A percentile compares a stretch with the other conserved stretches of the same genome.
Conservation (phyloP, 768 basidiomycete species). For the Nevesoporus exiguus region DNA sequence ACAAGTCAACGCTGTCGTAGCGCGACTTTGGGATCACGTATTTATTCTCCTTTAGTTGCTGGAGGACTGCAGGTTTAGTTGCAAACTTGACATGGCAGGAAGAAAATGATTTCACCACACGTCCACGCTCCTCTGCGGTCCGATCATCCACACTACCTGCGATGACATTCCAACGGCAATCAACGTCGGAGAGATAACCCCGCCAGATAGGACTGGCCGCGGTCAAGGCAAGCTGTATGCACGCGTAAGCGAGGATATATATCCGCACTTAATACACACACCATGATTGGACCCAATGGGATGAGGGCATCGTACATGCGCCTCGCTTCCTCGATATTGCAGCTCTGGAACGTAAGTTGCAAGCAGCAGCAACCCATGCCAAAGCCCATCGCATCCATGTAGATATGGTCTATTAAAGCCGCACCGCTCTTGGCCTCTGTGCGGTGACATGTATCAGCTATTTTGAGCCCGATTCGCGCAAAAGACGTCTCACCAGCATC, state of each 20-base stretch:
- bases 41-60: conserved; percentile 76
- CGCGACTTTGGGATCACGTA: conserved; percentile 92
- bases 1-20: conserved; percentile 94
- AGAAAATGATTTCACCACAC: conserved; percentile 50
- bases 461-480: conserved; percentile 4
- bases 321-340: conserved; percentile 88
- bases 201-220: conserved; percentile 95
- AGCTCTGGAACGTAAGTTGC: conserved; percentile 96
- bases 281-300: conserved; percentile 93
- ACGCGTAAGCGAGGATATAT: background rate
- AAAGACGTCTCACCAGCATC: conserved; percentile 60
- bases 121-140: conserved; percentile 89
- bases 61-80: conserved; percentile 4
- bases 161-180: conserved; percentile 98
- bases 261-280: conserved; percentile 33
- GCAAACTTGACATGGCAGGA: conserved; percentile 4
- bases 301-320: conserved; percentile 95
- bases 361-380: conserved; percentile 99
- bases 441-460: background rate
- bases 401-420: conserved; percentile 86
- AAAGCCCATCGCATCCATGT: conserved; percentile 99
- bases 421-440: conserved; percentile 88
- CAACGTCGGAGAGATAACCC: conserved; percentile 93
- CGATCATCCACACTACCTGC: conserved; percentile 98
- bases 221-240: conserved; percentile 79